phyloP scores from a whole-genome alignment of 306 rosid genomes.

The Canavalia ensiformis region DNA sequence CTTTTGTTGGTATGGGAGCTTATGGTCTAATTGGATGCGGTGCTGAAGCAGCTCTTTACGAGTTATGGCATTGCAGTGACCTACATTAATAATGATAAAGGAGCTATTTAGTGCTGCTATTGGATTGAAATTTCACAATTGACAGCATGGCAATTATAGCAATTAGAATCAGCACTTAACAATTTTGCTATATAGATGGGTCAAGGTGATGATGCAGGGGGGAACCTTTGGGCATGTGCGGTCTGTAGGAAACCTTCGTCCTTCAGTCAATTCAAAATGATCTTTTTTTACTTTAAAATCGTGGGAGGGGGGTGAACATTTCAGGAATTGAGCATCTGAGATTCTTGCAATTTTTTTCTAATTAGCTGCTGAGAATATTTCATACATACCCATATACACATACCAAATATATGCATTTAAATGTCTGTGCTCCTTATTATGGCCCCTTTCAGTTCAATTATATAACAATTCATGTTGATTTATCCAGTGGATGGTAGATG shows the following conservation, averaged over 20 bases:
- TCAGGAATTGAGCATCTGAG: constrained; percentile 19
- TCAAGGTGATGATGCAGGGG: constrained; percentile 25
- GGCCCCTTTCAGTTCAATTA: constrained; percentile 27
- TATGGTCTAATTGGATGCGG: constrained; percentile 23
- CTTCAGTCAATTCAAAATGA: constrained; percentile 6
- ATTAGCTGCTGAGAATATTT: constrained; percentile 30
- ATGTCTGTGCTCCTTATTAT: constrained; percentile 30
- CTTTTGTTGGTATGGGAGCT: constrained; percentile 37
- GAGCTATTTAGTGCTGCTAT: constrained; percentile 26
- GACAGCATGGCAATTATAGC: constrained; percentile 5
- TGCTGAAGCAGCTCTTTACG: constrained; percentile 24
- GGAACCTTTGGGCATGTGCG: background rate
- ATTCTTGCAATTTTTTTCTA: background rate
- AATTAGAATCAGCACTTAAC: constrained; percentile 22
- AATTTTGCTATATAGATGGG: constrained; percentile 18
- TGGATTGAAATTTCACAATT: constrained; percentile 35
- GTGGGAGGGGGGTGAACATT: constrained; percentile 44
- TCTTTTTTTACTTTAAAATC: constrained; percentile 16
- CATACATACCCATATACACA: background rate
- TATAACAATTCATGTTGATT: constrained; percentile 41
- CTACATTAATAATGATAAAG: constrained; percentile 12
- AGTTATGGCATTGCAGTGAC: constrained; percentile 33
- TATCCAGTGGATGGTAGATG: constrained; percentile 93
- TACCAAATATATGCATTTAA: constrained; percentile 35
- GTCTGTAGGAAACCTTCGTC: constrained; percentile 24